Evolutionary conservation across 2,329 filamentous ascomycete genomes (phyloP), one percentile per base, ranked within the genome.

Genomic region (Sporothrix variecibatus): DNA sequence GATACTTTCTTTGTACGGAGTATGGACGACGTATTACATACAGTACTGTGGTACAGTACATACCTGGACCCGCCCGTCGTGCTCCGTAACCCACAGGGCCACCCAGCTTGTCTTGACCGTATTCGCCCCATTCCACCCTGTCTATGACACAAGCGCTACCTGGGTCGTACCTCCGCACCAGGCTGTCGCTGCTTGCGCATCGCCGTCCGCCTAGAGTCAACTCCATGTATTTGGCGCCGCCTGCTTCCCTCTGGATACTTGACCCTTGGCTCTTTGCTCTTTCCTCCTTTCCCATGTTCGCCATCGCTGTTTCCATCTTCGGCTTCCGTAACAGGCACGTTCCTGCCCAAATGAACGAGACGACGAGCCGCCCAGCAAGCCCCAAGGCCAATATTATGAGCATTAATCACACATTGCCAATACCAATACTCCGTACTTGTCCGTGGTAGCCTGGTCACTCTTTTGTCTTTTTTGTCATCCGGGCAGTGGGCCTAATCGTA

Each of bases 91-190:
- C 64, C 38, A 46, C 40, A 23, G n/a, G 11, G 20, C 8, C 51
- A 53, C 20, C 20, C 51, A 53, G 20, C 20, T 23, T n/a, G 15
- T 20, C 12, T 28, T 38, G 58, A 31, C 53, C 28, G 56, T 31
- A 60, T 17, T 15, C 15, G 12, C 38, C 58, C 60, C 56, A 17
- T 65, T 43, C 62, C 62, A 65, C 64, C 15, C 65, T 51, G 46
- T 51, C 43, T 23, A 69, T 64, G 70, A 72, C 71, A 65, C 58
- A 46, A 49, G 58, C 71, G 58, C 43, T 72, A 72, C 71, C 43
- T 62, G 38, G 7, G 38, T 49, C 53, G 53, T 72, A 49, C 69
- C 53, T 72, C 46, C 40, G 6, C 28, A 34, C 40, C n/a, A 49
- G 40, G 69, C 70, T 51, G 40, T 46, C 11, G 40, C 38, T 46